A percentile compares a stretch with the other conserved stretches of the same genome.
Conservation (phyloP, 108 stramenopile species). For the Phaeodactylum tricornutum region DNA sequence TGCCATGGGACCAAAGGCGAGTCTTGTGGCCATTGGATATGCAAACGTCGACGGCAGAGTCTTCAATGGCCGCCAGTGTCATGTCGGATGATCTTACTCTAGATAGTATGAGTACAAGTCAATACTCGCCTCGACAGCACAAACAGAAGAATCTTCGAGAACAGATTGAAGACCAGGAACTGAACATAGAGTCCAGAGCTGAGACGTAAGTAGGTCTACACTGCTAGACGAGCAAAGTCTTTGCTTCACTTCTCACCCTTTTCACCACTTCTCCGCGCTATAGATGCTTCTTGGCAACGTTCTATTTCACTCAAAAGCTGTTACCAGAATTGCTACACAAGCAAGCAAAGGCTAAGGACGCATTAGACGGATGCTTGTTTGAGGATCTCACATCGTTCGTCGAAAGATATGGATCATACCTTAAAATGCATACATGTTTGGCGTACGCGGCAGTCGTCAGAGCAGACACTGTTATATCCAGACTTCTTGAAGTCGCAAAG, state of each 20-base stretch:
- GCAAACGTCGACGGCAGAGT: neutral
- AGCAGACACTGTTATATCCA: constrained; percentile 29
- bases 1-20: constrained; percentile 59
- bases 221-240: neutral
- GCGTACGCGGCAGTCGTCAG: constrained; percentile 38
- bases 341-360: neutral
- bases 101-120: constrained; percentile 28
- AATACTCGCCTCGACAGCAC: constrained; percentile 9
- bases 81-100: constrained; percentile 13
- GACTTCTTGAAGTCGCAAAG: constrained; percentile 44
- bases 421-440: constrained; percentile 56
- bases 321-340: constrained; percentile 10
- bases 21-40: constrained; percentile 50
- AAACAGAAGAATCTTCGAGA: constrained; percentile 48
- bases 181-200: constrained; percentile 50
- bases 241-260: neutral
- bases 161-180: constrained; percentile 55
- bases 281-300: constrained; percentile 70
- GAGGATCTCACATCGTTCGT: constrained; percentile 28
- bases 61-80: neutral
- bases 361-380: neutral
- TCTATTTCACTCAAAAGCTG: constrained; percentile 62
- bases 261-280: constrained; percentile 3
- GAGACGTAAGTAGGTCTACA: constrained; percentile 54
- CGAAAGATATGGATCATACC: constrained; percentile 61